Base-by-base conservation (phyloP, 164 flowering plant species). In the Stephania cephalantha region DNA sequence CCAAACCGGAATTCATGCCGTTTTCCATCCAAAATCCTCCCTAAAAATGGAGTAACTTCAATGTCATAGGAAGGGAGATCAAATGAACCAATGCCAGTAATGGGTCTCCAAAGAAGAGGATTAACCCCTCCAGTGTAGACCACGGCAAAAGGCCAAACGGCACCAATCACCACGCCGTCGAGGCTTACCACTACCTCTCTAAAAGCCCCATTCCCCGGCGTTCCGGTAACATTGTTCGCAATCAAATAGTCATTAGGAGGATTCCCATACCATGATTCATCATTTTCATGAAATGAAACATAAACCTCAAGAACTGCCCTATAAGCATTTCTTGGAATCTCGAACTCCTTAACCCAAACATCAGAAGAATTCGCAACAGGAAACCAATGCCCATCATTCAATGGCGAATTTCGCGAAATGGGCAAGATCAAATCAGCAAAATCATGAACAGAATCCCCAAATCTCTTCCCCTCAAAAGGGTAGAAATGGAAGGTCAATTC, bases 101-200 rank as follows among this genome's bases (percentile, higher is more conserved):
- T 90, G 1, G 98, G 99, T 73, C 92, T 84, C 99, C 98, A 95
- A 5, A 95, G 78, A 3, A 91, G 87, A 10, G 98, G 98, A 85
- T 90, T 91, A 61, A 90, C 63, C 25, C 98, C 99, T 44, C 99
- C 97, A 7, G 98, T 93, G 65, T 80, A 93, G 18, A 95, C 76
- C 80, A 95, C 99, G 58, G 96, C 90, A 76, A 95, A 93, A 64
- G 99, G 99, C 89, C 91, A 93, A 25, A 95, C 80, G 2, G 93
- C 92, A 68, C 97, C 97, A 69, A 90, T 88, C 0, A 85, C 81
- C 48, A 70, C 71, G 9, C 79, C 90, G 79, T 93, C 97, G 35
- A 93, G 80, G 71, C 78, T 85, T 18, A 94, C 90, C 63, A 92
- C 81, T 74, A 94, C 94, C 83, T 94, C 98, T 75, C 99, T 83